Evolutionary conservation across 805 yeast species (phyloP).

Genomic region (Clavispora carvajalis): DNA sequence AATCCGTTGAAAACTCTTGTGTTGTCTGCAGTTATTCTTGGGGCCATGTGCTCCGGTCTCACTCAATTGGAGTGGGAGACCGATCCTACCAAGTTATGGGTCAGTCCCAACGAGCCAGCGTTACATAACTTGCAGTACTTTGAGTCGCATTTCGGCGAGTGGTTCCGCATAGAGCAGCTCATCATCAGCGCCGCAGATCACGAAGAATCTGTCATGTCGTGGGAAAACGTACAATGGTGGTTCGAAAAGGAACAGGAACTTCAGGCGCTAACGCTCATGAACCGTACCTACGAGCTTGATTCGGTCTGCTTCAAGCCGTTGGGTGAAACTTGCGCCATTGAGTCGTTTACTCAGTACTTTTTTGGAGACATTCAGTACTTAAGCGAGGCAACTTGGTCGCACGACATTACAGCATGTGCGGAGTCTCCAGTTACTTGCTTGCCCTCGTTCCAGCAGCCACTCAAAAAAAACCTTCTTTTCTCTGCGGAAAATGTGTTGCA

Average conservation of each 20-base stretch:
- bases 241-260: conserved; percentile 62
- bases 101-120: conserved; percentile 69
- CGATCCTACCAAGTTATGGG: conserved; percentile 86
- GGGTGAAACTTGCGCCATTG: conserved; percentile 73
- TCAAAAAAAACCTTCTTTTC: conserved; percentile 66
- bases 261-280: conserved; percentile 23
- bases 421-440: conserved; percentile 82
- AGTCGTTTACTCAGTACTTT: conserved; percentile 87
- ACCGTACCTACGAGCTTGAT: conserved; percentile 30
- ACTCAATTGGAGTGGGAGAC: conserved; percentile 56
- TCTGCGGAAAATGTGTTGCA: conserved; percentile 45
- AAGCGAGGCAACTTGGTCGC: conserved; percentile 52
- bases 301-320: conserved; percentile 83
- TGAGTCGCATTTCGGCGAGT: conserved; percentile 84
- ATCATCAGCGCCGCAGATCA: conserved; percentile 59
- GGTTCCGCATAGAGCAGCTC: conserved; percentile 82
- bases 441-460: conserved; percentile 88
- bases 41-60: conserved; percentile 49
- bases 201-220: conserved; percentile 52
- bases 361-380: conserved; percentile 52
- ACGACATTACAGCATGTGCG: conserved; percentile 54
- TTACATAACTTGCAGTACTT: conserved; percentile 61
- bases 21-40: conserved; percentile 25
- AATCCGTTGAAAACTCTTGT: conserved; percentile 43
- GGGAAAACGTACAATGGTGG: conserved; percentile 83